Evolutionary conservation across 257 asterid species (phyloP).

Genomic region (Solanum ossicruentum): DNA sequence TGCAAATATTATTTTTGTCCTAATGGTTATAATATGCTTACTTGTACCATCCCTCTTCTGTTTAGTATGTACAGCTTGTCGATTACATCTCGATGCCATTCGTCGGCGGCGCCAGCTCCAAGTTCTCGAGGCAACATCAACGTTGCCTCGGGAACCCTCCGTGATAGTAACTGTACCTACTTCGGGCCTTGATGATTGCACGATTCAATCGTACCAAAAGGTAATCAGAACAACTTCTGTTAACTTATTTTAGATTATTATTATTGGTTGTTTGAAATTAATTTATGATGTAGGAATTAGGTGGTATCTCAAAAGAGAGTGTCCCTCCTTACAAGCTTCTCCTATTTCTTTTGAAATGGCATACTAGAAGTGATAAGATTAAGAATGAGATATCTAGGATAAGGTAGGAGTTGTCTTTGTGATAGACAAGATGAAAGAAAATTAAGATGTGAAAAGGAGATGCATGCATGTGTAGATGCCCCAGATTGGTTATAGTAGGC

Average conservation of each 20-base stretch:
- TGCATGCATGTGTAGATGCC: not conserved
- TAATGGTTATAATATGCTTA: not conserved
- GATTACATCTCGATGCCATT: not conserved
- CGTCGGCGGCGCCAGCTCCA: not conserved
- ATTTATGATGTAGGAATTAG: not conserved
- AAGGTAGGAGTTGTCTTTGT: not conserved
- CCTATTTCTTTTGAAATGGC: too few species aligned
- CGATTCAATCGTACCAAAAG: conserved; percentile 9
- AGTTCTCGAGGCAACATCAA: not conserved
- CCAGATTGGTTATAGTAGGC: not conserved
- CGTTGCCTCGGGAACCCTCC: not conserved
- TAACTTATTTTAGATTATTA: not conserved
- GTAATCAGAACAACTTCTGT: not conserved
- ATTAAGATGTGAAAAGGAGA: not conserved
- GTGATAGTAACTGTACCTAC: not conserved
- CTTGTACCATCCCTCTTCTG: not conserved
- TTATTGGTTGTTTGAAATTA: not conserved
- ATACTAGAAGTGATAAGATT: not conserved
- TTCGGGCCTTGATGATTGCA: conserved; percentile 4
- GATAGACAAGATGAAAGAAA: not conserved
- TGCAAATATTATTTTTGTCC: not conserved
- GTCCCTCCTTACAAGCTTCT: not conserved
- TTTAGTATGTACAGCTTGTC: not conserved
- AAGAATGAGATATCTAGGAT: not conserved
- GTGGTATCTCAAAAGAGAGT: not conserved